A percentile compares a stretch with the other conserved stretches of the same genome.
These are phyloP conservation scores for Lantana camara DNA, from an alignment of 257 asterid genomes.

Conservation along the genomic window DNA sequence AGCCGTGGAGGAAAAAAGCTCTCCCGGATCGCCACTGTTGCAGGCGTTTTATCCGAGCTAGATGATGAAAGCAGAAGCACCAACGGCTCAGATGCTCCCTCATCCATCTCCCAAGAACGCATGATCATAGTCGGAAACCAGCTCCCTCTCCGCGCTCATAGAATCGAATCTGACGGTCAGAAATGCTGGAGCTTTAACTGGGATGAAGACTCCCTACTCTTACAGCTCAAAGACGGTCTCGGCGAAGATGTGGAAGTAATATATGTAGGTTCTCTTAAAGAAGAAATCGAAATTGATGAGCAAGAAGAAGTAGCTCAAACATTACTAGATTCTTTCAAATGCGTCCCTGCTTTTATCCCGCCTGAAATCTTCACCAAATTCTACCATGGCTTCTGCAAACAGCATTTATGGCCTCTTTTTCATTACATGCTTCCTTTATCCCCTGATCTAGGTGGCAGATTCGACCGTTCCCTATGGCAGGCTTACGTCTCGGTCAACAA, in stretches of 20 bases:
- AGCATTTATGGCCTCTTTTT: constrained; percentile 85
- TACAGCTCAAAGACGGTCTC: constrained; percentile 83
- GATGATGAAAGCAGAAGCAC: constrained; percentile 76
- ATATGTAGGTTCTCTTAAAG: constrained; percentile 76
- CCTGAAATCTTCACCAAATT: constrained; percentile 70
- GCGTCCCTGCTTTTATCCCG: constrained; percentile 88
- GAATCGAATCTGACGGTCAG: constrained; percentile 45
- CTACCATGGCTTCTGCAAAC: constrained; percentile 91
- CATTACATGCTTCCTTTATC: constrained; percentile 95
- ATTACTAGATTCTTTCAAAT: constrained; percentile 75
- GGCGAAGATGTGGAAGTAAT: constrained; percentile 83
- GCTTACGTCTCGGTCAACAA: constrained; percentile 87
- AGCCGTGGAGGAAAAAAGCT: constrained; percentile 62
- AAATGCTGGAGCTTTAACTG: constrained; percentile 72
- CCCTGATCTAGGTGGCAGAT: constrained; percentile 89
- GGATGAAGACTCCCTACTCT: constrained; percentile 87
- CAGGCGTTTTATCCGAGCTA: constrained; percentile 75
- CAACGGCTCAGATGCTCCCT: constrained; percentile 72
- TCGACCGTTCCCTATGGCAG: constrained; percentile 83
- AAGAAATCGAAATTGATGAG: constrained; percentile 58
- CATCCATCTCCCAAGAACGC: constrained; percentile 72
- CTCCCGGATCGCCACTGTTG: constrained; percentile 71
- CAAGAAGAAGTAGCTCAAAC: constrained; percentile 84
- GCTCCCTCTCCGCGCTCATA: constrained; percentile 68
- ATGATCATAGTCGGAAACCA: constrained; percentile 82